A percentile compares a stretch with the other conserved stretches of the same genome.
These are phyloP conservation scores for Ganoderma resinaceum DNA, from an alignment of 1,284 basidiomycete species.

Conservation along the genomic window DNA sequence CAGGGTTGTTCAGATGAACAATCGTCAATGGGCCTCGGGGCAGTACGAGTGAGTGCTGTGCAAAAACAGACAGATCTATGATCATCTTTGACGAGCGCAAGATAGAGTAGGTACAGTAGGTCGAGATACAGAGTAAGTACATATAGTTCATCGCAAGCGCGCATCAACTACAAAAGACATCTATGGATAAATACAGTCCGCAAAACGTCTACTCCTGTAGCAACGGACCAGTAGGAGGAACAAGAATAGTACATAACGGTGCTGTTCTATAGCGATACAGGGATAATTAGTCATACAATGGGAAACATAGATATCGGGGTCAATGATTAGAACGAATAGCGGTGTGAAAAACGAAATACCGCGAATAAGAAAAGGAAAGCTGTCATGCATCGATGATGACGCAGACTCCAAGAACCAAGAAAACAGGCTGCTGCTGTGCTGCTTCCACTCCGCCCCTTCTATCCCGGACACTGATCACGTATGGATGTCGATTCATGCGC, in stretches of 20 bases:
- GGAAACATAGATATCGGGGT: neutral
- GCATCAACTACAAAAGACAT: neutral
- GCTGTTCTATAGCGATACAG: conserved; percentile 1
- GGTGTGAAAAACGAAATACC: neutral
- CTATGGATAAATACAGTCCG: neutral
- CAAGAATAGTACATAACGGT: neutral
- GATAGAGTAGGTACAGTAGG: neutral
- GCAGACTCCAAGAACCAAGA: neutral
- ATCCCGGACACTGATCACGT: neutral
- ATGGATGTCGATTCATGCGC: neutral
- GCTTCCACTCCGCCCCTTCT: neutral
- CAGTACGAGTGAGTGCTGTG: neutral
- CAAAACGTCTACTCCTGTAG: neutral
- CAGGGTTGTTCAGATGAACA: neutral
- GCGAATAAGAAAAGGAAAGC: neutral
- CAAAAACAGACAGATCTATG: conserved; percentile 1
- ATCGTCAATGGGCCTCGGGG: neutral
- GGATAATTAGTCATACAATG: neutral
- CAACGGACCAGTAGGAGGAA: neutral
- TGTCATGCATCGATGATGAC: neutral
- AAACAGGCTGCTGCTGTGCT: neutral
- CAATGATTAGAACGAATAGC: neutral
- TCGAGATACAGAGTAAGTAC: neutral
- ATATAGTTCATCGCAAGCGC: neutral
- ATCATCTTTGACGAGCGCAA: neutral